Percentiles rank a stretch among this genome's conserved stretches.
phyloP scores from a whole-genome alignment of 2,329 filamentous ascomycete genomes.

The Biscogniauxia marginata region DNA sequence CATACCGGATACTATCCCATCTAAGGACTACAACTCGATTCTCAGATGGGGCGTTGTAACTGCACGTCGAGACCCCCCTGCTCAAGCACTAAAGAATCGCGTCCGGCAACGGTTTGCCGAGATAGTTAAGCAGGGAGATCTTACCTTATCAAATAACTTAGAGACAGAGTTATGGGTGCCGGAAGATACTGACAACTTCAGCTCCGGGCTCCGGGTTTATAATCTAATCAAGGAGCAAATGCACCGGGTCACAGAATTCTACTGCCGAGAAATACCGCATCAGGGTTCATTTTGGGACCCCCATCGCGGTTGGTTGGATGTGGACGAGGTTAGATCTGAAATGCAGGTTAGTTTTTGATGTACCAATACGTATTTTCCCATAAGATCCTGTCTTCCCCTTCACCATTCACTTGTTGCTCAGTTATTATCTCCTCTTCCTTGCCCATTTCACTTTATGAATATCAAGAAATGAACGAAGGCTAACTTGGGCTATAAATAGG shows the following conservation, averaged over 20 bases:
- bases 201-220: constrained; percentile 15
- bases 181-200: constrained; percentile 2
- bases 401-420: neutral
- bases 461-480: neutral
- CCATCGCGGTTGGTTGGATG: constrained; percentile 15
- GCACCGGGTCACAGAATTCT: constrained; percentile 13
- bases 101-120: constrained; percentile 5
- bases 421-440: neutral
- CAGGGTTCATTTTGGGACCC: constrained; percentile 10
- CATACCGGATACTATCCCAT: neutral
- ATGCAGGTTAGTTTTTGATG: constrained; percentile 14
- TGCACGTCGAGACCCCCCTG: neutral
- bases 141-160: constrained; percentile 1
- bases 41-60: constrained; percentile 13
- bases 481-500: constrained; percentile 4
- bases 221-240: constrained; percentile 14
- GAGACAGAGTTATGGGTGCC: constrained; percentile 10
- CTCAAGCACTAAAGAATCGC: constrained; percentile 1
- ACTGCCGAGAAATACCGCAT: neutral
- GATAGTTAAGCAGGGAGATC: constrained; percentile 8
- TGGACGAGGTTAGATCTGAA: constrained; percentile 18
- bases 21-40: constrained; percentile 3
- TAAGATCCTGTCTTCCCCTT: neutral
- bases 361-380: too few species aligned
- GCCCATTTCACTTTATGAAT: neutral